Evolutionary conservation across 768 basidiomycete genomes (phyloP).

Genomic region (Kwoniella europaea): DNA sequence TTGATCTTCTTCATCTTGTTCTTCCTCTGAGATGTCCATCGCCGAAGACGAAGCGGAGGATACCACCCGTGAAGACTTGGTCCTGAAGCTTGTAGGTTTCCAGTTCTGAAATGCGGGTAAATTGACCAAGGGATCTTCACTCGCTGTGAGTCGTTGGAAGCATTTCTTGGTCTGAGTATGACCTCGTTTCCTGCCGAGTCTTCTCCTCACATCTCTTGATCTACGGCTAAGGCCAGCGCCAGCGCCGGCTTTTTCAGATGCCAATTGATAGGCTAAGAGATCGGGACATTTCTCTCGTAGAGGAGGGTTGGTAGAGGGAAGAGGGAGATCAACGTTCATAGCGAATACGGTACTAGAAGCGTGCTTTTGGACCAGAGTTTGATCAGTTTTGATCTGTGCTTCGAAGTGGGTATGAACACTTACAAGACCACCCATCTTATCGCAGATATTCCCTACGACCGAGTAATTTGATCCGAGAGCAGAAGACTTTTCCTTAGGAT

Average conservation of each 20-base stretch:
- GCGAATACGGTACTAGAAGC: slow-evolving; percentile 23
- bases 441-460: slow-evolving; percentile 19
- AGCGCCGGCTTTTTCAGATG: slow-evolving; percentile 2
- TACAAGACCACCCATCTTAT: slow-evolving; percentile 23
- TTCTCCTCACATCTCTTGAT: background rate
- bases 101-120: slow-evolving; percentile 16
- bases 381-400: background rate
- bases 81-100: background rate
- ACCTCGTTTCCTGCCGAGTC: slow-evolving; percentile 10
- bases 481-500: slow-evolving; percentile 20
- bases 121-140: slow-evolving; percentile 23
- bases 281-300: slow-evolving; percentile 9
- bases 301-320: background rate
- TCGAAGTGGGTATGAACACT: background rate
- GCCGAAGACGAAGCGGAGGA: background rate
- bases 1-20: slow-evolving; percentile 15
- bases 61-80: background rate
- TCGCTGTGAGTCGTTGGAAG: slow-evolving; percentile 26
- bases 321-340: slow-evolving; percentile 16
- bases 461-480: background rate
- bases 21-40: slow-evolving; percentile 21
- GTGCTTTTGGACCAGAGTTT: slow-evolving; percentile 3
- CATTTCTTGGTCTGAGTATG: slow-evolving; percentile 16
- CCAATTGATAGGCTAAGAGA: background rate
- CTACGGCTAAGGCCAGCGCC: background rate